Evolutionary conservation across 2,329 filamentous ascomycete species (phyloP), one percentile per base, ranked within the genome.

Genomic region (Trichoderma breve): DNA sequence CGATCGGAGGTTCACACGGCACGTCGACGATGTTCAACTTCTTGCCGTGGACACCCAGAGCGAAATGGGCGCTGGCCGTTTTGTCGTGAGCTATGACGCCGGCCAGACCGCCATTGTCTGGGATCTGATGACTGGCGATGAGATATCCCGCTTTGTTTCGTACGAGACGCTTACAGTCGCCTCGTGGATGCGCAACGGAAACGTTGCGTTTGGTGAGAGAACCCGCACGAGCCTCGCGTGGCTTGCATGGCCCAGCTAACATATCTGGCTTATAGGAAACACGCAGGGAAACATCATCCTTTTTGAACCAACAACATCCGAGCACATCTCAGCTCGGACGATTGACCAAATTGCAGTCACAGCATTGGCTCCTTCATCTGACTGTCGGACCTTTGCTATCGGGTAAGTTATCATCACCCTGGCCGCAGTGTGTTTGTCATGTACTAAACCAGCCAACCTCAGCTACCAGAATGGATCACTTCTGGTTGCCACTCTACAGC

Each of bases 381-480:
- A 99, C 81, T 98, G 94, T 82, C 90, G 93, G 76, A 98, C 95
- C 11, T 98, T 97, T 86, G 95, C 96, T 6, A 96, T 99, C 81
- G 96, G 96, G 93, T 97, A 86, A 78, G 87, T 73, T 4, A 39
- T 9, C 34, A 32, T 26, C 24, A 51, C 6, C 39, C 1, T 18
- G 18, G 57, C 8, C 8, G 21, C n/a, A n/a, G 26, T 18, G 14
- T 57, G 30, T n/a, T 39, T 21, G 18, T 24, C 34, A 34, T 21
- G 14, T 43, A 53, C 28, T 36, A 24, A 26, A 57, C n/a, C 58
- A 9, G 51, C 24, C 18, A 11, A n/a, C 12, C 36, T 4, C 74
- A 97, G 95, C 28, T 98, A 98, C 81, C 90, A 95, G 80, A 99
- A 98, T 83, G 96, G 96, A 64, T 97, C 95, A 9, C 92, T 98